Conservation (phyloP, 2,329 filamentous ascomycete species). For the Colletotrichum tropicicola region DNA sequence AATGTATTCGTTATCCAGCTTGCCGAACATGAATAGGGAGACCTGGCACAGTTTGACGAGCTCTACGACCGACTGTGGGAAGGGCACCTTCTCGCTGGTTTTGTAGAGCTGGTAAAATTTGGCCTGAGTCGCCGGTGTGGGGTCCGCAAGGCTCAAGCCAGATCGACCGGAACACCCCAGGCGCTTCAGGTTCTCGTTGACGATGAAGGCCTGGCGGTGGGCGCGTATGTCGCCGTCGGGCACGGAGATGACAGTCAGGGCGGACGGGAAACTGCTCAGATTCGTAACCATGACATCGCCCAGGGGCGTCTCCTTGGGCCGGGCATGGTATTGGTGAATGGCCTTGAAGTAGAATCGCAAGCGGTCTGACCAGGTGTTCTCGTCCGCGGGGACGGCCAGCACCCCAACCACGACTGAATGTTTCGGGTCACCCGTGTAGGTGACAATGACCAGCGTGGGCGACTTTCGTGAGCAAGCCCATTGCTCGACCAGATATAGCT, state of each 20-base stretch:
- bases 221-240: constrained; percentile 86
- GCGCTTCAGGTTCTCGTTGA: constrained; percentile 94
- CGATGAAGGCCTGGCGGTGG: constrained; percentile 85
- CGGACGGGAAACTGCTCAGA: constrained; percentile 89
- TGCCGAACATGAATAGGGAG: constrained; percentile 86
- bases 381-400: constrained; percentile 82
- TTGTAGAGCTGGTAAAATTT: constrained; percentile 94
- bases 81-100: constrained; percentile 82
- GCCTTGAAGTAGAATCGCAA: constrained; percentile 87
- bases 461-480: constrained; percentile 94
- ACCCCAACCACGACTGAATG: constrained; percentile 84
- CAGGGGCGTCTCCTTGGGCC: constrained; percentile 81
- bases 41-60: constrained; percentile 92
- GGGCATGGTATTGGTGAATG: constrained; percentile 84
- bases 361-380: constrained; percentile 80
- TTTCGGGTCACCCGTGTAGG: constrained; percentile 87
- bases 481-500: constrained; percentile 94
- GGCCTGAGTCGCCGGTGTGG: constrained; percentile 82
- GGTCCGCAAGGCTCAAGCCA: constrained; percentile 81
- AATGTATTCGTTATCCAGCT: constrained; percentile 86
- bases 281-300: constrained; percentile 95
- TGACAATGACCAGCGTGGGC: constrained; percentile 90
- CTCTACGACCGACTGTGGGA: constrained; percentile 84
- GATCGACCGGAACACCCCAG: constrained; percentile 91
- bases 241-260: constrained; percentile 89